Evolutionary conservation across 1,284 basidiomycete species (phyloP), one percentile per base, ranked within the genome.

Genomic region (Dichomitus squalens): DNA sequence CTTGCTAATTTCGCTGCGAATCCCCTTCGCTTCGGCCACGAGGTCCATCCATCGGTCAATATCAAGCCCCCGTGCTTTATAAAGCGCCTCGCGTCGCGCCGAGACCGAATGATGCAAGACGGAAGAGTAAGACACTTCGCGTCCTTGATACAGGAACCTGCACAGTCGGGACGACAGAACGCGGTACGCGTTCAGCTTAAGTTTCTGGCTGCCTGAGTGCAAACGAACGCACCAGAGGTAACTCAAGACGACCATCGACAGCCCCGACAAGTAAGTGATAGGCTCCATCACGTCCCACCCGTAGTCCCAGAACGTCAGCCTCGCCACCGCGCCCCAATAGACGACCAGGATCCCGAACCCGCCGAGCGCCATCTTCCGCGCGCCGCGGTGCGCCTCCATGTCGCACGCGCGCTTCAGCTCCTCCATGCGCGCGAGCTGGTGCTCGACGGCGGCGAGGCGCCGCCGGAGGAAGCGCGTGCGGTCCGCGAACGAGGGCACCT

Each of bases 251-350:
- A 86, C 84, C 11, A 79, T 85, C 0, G 83, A 81, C 9, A 87
- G 70, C 11, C 84, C 83, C 14, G 83, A 85, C 18, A 86, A 73
- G 67, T 87, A 86, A 4, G 84, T 88, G 46, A 87, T 79, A 1
- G 86, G 87, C 66, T 89, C 86, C 85, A 87, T 88, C 9, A 86
- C 72, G 62, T 88, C 86, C 81, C 81, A 85, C 18, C 82, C 82
- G 59, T 74, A 80, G 67, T 85, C 82, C 82, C 82, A 84, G 68
- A 86, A 86, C n/a, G 83, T 88, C 52, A 85, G 73, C 18, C 85
- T 75, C 40, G 85, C 82, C 11, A 88, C 84, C 2, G 77, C 73
- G 11, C 75, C 81, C 86, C 86, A 89, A 69, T 88, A 88, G 0
- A 79, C 76, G 11, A 84, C 75, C 12, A 88, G 76, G 66, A 82